Conservation (phyloP, 2,329 filamentous ascomycete genomes). For the Blumeria hordei region DNA sequence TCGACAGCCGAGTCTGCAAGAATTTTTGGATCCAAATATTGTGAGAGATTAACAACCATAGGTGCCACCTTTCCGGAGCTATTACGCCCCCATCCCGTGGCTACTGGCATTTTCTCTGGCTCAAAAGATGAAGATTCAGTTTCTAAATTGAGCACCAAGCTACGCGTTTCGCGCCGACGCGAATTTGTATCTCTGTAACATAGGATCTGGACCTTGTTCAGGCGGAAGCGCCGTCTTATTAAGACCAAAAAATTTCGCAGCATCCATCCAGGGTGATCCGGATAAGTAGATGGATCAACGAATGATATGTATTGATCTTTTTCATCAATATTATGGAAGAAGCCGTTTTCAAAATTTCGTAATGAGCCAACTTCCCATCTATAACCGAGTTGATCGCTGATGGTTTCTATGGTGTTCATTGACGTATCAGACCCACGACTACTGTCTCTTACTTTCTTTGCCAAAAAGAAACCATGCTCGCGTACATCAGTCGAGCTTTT, state of each 20-base stretch:
- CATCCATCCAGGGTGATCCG: slow-evolving; percentile 75
- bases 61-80: slow-evolving; percentile 52
- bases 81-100: slow-evolving; percentile 88
- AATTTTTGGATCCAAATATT: slow-evolving; percentile 76
- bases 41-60: slow-evolving; percentile 58
- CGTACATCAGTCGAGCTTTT: slow-evolving; percentile 55
- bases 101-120: slow-evolving; percentile 45
- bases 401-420: slow-evolving; percentile 19
- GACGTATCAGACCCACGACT: slow-evolving; percentile 11
- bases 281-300: slow-evolving; percentile 78
- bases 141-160: slow-evolving; percentile 39
- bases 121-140: slow-evolving; percentile 10
- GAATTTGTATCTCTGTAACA: slow-evolving; percentile 73
- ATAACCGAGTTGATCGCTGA: slow-evolving; percentile 26
- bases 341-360: slow-evolving; percentile 59
- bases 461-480: slow-evolving; percentile 91
- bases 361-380: slow-evolving; percentile 59
- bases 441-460: slow-evolving; percentile 38
- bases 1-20: slow-evolving; percentile 88
- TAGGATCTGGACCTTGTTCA: slow-evolving; percentile 57
- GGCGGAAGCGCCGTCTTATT: slow-evolving; percentile 55
- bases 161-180: slow-evolving; percentile 56
- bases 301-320: slow-evolving; percentile 69
- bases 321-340: slow-evolving; percentile 50
- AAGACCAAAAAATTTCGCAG: slow-evolving; percentile 72